These are phyloP conservation scores for Calonectria montana DNA, from an alignment of 2,329 filamentous ascomycete genomes.

Conservation along the genomic window DNA sequence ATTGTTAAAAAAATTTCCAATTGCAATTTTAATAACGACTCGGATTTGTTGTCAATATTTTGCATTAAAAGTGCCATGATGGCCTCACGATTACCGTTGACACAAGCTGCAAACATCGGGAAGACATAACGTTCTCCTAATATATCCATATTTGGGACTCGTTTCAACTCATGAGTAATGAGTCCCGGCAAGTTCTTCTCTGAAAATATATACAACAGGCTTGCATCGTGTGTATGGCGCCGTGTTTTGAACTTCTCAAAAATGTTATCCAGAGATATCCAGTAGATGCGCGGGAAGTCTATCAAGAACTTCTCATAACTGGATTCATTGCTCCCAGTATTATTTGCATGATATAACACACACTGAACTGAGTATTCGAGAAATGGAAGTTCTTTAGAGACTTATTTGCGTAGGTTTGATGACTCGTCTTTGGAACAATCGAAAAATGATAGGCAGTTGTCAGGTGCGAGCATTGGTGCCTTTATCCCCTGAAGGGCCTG, in stretches of 20 bases:
- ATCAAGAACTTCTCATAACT: background rate
- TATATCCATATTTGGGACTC: background rate
- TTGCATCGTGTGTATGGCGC: background rate
- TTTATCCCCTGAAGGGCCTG: too few relatives aligned
- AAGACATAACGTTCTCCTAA: background rate
- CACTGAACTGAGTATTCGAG: background rate
- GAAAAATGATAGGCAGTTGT: too few relatives aligned
- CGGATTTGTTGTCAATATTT: background rate
- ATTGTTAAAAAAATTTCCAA: background rate
- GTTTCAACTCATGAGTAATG: background rate
- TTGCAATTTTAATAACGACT: background rate
- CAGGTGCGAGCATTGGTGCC: too few relatives aligned
- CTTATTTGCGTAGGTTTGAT: background rate
- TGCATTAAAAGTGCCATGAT: background rate
- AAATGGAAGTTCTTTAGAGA: background rate
- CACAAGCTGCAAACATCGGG: background rate
- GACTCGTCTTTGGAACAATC: background rate
- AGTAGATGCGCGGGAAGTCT: too few relatives aligned
- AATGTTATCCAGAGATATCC: background rate
- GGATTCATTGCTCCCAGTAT: background rate
- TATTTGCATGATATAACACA: background rate
- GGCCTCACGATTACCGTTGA: background rate
- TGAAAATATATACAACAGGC: background rate
- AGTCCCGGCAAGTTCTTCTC: background rate
- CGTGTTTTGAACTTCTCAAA: background rate